A percentile compares a stretch with the other conserved stretches of the same genome.
phyloP scores from a whole-genome alignment of 1,284 basidiomycete species.

The Cerioporus squamosus region DNA sequence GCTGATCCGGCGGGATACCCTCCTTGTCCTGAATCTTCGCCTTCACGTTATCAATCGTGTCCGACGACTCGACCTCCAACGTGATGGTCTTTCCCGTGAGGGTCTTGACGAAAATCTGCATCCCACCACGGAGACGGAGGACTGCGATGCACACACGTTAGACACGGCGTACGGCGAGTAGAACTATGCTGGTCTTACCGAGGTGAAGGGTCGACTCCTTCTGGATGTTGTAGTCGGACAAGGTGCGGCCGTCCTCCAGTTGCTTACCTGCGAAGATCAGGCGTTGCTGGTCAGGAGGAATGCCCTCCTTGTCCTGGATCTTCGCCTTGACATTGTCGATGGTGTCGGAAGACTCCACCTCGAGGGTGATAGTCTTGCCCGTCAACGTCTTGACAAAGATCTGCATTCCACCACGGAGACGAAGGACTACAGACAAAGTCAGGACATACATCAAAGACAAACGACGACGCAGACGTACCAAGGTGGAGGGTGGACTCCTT shows the following conservation, averaged over 20 bases:
- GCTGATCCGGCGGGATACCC: conserved; percentile 22
- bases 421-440: not conserved
- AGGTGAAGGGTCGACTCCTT: conserved; percentile 28
- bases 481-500: conserved; percentile 31
- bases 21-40: conserved; percentile 25
- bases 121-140: conserved; percentile 10
- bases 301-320: conserved; percentile 2
- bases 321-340: conserved; percentile 2
- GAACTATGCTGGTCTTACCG: conserved; percentile 1
- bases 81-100: conserved; percentile 24
- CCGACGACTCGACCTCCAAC: conserved; percentile 21
- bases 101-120: conserved; percentile 23
- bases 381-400: conserved; percentile 1
- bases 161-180: not conserved
- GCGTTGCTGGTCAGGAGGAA: conserved; percentile 8
- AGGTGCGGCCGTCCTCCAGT: conserved; percentile 23
- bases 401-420: not conserved
- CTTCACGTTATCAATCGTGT: conserved; percentile 24
- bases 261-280: conserved; percentile 29
- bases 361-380: not conserved
- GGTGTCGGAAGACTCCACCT: conserved; percentile 2
- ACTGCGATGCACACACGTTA: not conserved
- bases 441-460: too few species aligned
- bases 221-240: conserved; percentile 29
- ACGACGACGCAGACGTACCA: conserved; percentile 6